phyloP scores from a whole-genome alignment of 441 rosid species.

The Pelargonium myrrhifolium region DNA sequence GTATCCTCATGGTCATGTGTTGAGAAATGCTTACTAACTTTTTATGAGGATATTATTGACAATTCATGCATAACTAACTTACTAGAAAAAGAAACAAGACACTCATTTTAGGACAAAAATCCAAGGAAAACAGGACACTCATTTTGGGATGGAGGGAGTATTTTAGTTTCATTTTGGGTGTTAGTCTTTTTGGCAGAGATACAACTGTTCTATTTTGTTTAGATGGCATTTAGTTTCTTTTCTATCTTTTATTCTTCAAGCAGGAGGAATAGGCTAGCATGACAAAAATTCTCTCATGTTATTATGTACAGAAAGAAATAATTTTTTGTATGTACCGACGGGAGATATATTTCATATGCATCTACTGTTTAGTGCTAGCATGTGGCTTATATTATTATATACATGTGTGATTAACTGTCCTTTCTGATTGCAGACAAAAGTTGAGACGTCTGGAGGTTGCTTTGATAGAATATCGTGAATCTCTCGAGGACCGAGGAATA shows the following conservation, averaged over 20 bases:
- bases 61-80: too few species aligned
- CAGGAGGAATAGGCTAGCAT: not conserved
- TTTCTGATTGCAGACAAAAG: slow-evolving; percentile 61
- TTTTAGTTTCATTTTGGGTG: not conserved
- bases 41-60: too few species aligned
- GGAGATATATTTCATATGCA: not conserved
- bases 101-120: too few species aligned
- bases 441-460: slow-evolving; percentile 85
- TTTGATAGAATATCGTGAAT: slow-evolving; percentile 91
- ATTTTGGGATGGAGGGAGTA: too few species aligned
- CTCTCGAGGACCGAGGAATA: slow-evolving; percentile 86
- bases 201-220: not conserved
- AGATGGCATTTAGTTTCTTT: not conserved
- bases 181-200: not conserved
- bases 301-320: not conserved
- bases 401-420: slow-evolving; percentile 17
- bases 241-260: not conserved
- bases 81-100: too few species aligned
- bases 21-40: too few species aligned
- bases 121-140: too few species aligned
- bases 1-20: too few species aligned
- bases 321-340: not conserved
- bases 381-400: slow-evolving; percentile 3
- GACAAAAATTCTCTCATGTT: not conserved
- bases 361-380: not conserved